phyloP scores from a whole-genome alignment of 2,329 filamentous ascomycete species.

The Trichoderma arundinaceum region DNA sequence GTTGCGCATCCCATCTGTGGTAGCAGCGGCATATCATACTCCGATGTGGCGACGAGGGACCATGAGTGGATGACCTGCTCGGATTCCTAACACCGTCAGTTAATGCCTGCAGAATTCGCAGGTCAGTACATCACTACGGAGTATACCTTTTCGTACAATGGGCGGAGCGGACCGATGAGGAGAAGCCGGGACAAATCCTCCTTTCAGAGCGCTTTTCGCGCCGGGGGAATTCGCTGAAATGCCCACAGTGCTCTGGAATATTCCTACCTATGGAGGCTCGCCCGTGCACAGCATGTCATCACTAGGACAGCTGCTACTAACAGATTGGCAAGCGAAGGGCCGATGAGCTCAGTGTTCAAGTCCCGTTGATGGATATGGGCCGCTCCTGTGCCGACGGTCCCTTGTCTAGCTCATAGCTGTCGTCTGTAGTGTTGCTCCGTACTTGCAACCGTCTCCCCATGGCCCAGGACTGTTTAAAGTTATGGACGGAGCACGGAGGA shows the following conservation, averaged over 20 bases:
- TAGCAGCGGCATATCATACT: conserved; percentile 14
- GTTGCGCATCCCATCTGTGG: conserved; percentile 18
- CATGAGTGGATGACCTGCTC: not conserved
- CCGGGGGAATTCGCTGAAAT: conserved; percentile 10
- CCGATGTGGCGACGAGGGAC: conserved; percentile 6
- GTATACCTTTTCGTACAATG: conserved; percentile 17
- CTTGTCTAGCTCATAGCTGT: not conserved
- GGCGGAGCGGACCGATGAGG: conserved; percentile 21
- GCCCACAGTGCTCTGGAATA: conserved; percentile 6
- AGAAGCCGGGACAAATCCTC: not conserved
- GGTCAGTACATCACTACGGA: not conserved
- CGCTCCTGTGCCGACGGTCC: not conserved
- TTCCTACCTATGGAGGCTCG: conserved; percentile 2
- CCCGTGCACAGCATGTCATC: conserved; percentile 17
- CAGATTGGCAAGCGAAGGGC: not conserved
- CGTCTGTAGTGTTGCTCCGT: not conserved
- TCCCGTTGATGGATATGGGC: not conserved
- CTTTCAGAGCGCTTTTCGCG: not conserved
- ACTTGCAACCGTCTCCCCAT: not conserved
- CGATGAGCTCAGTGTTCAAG: conserved; percentile 6
- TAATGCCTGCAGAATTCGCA: not conserved
- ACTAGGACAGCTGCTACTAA: not conserved
- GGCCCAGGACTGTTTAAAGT: conserved; percentile 6
- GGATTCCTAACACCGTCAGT: not conserved
- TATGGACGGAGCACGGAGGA: conserved; percentile 13